phyloP scores from a whole-genome alignment of 768 basidiomycete species.

The Kwoniella mangroviensis region DNA sequence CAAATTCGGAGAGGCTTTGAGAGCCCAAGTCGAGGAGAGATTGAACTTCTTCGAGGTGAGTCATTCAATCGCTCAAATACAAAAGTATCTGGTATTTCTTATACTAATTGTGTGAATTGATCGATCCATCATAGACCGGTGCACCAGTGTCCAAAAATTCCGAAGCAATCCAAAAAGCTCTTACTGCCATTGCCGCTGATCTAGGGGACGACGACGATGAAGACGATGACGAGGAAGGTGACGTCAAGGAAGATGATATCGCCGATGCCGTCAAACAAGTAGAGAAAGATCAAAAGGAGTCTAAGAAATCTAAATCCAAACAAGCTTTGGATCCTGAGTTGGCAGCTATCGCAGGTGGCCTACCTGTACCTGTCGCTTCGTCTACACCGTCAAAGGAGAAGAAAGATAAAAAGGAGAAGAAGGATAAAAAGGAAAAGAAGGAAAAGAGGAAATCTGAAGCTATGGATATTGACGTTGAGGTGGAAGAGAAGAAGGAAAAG shows the following conservation, averaged over 20 bases:
- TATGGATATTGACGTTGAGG: conserved; percentile 34
- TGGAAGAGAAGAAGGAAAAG: conserved; percentile 19
- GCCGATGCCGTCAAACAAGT: conserved; percentile 55
- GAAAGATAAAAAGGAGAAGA: conserved; percentile 45
- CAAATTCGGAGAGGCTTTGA: conserved; percentile 93
- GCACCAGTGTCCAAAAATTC: conserved; percentile 82
- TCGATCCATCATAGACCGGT: conserved; percentile 63
- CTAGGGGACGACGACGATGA: conserved; percentile 51
- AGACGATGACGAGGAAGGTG: conserved; percentile 70
- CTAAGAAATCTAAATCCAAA: conserved; percentile 14
- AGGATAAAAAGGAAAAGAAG: conserved; percentile 54
- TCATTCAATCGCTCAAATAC: background rate
- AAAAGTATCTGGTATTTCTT: no score
- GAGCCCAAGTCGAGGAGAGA: conserved; percentile 92
- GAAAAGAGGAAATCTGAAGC: conserved; percentile 53
- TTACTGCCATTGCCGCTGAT: conserved; percentile 67
- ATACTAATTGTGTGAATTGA: no score
- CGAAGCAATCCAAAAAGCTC: conserved; percentile 86
- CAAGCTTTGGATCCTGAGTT: conserved; percentile 52
- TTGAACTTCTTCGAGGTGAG: conserved; percentile 82
- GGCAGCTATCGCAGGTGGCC: conserved; percentile 44
- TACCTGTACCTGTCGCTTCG: conserved; percentile 27
- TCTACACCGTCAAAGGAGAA: conserved; percentile 38
- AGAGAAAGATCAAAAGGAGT: conserved; percentile 48
- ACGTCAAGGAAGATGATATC: conserved; percentile 63